Conservation (phyloP, 805 yeast species). For the Saccharomycopsis synnaedendra region DNA sequence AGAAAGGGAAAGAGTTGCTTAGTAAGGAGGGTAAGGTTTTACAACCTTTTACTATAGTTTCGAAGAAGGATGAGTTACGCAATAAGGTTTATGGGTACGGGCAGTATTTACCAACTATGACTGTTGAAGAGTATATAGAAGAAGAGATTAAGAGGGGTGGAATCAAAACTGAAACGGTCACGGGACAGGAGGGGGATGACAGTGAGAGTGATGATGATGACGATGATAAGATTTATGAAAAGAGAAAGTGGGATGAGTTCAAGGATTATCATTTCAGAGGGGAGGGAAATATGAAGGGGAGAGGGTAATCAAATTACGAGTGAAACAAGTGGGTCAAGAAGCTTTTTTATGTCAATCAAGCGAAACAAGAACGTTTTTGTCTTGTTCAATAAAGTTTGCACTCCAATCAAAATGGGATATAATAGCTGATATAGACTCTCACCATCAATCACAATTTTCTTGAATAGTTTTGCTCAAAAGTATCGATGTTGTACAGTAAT, state of each 20-base stretch:
- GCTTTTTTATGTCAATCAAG: too few species aligned
- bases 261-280: conserved; percentile 79
- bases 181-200: conserved; percentile 31
- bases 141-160: conserved; percentile 81
- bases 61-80: conserved; percentile 43
- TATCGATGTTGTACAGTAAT: too few species aligned
- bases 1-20: conserved; percentile 33
- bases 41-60: conserved; percentile 71
- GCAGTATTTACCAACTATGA: conserved; percentile 85
- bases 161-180: conserved; percentile 32
- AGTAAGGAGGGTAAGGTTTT: conserved; percentile 68
- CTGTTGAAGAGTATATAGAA: conserved; percentile 84
- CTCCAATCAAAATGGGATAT: too few species aligned
- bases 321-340: too few species aligned
- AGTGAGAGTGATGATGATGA: conserved; percentile 46
- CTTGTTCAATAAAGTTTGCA: not conserved
- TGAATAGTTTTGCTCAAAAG: too few species aligned
- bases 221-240: conserved; percentile 53
- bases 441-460: too few species aligned
- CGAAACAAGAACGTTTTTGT: not conserved
- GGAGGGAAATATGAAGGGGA: conserved; percentile 74
- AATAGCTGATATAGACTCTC: too few species aligned
- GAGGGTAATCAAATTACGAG: conserved; percentile 31
- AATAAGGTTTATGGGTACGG: conserved; percentile 81
- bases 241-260: conserved; percentile 90